These are phyloP conservation scores for Penicillium sp. DNA, from an alignment of 2,329 filamentous ascomycete genomes.

Conservation along the genomic window DNA sequence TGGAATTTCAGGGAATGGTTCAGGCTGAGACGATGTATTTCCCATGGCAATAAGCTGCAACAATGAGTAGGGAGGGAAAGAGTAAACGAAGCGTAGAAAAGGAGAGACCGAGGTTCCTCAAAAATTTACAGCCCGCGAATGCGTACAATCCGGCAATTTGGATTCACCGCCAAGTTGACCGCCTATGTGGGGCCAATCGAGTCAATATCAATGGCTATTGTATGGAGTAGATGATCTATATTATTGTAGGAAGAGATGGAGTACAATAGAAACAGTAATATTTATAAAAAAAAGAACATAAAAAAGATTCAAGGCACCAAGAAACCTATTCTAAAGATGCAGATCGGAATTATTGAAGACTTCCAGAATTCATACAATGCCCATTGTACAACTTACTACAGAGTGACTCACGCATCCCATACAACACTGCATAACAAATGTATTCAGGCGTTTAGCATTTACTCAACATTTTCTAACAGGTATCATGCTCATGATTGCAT, in stretches of 20 bases:
- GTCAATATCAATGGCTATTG: neutral
- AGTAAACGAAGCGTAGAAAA: neutral
- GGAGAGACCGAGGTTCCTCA: neutral
- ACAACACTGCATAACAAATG: neutral
- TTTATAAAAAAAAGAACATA: neutral
- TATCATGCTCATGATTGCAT: slow-evolving; percentile 9
- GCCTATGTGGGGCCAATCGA: neutral
- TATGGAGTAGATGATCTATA: neutral
- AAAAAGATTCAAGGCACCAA: neutral
- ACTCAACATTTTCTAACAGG: neutral
- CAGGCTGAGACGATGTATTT: slow-evolving; percentile 4
- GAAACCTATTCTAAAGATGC: neutral
- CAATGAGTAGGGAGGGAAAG: neutral
- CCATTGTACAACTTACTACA: neutral
- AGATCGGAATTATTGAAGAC: too few species aligned
- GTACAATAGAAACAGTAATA: neutral
- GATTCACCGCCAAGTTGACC: neutral
- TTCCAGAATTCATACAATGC: neutral
- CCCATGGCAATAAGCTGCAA: neutral
- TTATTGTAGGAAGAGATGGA: neutral
- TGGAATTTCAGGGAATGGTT: neutral
- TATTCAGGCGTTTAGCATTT: neutral
- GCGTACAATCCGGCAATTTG: neutral
- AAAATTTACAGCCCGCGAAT: slow-evolving; percentile 5
- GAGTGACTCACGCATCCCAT: neutral